phyloP scores from a whole-genome alignment of 2,329 filamentous ascomycete genomes.

The Fusarium agapanthi region DNA sequence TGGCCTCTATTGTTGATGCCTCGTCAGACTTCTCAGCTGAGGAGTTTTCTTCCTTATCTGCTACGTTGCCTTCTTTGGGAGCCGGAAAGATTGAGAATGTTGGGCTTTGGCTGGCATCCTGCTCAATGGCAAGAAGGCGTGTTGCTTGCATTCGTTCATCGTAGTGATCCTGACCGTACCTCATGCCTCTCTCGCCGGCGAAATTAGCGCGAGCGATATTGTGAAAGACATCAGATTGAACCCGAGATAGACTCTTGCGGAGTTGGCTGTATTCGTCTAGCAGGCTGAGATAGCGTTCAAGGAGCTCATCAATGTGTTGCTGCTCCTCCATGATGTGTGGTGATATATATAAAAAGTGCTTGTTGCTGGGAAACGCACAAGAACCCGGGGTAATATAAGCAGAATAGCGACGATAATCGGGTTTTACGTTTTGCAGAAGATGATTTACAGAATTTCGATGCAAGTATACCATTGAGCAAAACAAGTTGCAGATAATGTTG shows the following conservation, averaged over 20 bases:
- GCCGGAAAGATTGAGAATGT: slow-evolving; percentile 29
- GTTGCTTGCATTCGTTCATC: slow-evolving; percentile 76
- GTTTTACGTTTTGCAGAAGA: not conserved
- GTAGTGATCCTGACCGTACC: slow-evolving; percentile 76
- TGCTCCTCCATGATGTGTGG: slow-evolving; percentile 40
- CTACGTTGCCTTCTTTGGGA: slow-evolving; percentile 6
- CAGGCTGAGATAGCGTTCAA: slow-evolving; percentile 71
- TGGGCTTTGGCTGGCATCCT: slow-evolving; percentile 18
- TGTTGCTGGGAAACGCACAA: not conserved
- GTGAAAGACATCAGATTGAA: slow-evolving; percentile 66
- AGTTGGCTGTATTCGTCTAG: slow-evolving; percentile 73
- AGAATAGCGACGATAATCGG: no score
- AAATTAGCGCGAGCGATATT: slow-evolving; percentile 80
- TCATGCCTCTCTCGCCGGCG: slow-evolving; percentile 66
- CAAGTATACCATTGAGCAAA: not conserved
- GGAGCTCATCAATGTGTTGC: slow-evolving; percentile 66
- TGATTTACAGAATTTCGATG: not conserved
- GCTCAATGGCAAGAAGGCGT: slow-evolving; percentile 50
- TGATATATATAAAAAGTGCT: not conserved
- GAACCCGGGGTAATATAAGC: not conserved
- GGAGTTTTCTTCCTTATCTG: not conserved
- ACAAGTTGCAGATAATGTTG: not conserved
- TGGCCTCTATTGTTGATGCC: slow-evolving; percentile 6
- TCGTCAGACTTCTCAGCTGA: not conserved
- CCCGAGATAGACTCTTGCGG: slow-evolving; percentile 60